Evolutionary conservation across 1,284 basidiomycete genomes (phyloP).

Genomic region (Anthracocystis setariae): DNA sequence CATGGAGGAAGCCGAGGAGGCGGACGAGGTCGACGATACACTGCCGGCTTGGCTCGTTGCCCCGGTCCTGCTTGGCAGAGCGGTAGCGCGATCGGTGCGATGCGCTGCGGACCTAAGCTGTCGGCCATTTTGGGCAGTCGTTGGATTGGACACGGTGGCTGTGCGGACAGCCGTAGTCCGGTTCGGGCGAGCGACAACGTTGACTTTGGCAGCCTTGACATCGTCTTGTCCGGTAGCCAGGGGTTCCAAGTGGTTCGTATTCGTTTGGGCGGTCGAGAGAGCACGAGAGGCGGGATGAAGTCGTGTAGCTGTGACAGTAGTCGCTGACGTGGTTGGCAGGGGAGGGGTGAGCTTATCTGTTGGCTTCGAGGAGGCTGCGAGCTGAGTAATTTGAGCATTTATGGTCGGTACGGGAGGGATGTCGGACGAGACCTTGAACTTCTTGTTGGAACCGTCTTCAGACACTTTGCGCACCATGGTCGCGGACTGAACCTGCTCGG

Average conservation of each 20-base stretch:
- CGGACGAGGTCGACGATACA: conserved; percentile 40
- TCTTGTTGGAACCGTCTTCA: conserved; percentile 46
- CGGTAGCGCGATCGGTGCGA: conserved; percentile 9
- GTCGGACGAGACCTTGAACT: conserved; percentile 39
- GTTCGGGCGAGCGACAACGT: conserved; percentile 5
- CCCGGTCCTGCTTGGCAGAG: conserved; percentile 23
- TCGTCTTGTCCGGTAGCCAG: conserved; percentile 21
- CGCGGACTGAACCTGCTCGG: conserved; percentile 7
- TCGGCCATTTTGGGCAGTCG: conserved; percentile 12
- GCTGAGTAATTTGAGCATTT: conserved; percentile 5
- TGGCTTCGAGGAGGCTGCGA: conserved; percentile 13
- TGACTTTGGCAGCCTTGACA: conserved; percentile 30
- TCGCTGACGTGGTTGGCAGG: conserved; percentile 33
- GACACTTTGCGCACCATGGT: conserved; percentile 39
- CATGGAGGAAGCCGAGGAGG: conserved; percentile 25
- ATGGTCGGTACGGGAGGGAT: conserved; percentile 23
- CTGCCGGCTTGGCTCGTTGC: conserved; percentile 42
- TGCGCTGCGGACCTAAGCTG: conserved; percentile 28
- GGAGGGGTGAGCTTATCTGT: conserved; percentile 27
- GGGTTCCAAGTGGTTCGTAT: conserved; percentile 25
- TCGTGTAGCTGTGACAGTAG: conserved; percentile 32
- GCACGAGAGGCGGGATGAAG: conserved; percentile 38
- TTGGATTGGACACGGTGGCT: conserved; percentile 13
- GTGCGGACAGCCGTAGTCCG: conserved; percentile 31
- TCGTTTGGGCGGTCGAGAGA: conserved; percentile 32